Conservation (phyloP, 2,329 filamentous ascomycete genomes). For the Fusarium heterosporum region DNA sequence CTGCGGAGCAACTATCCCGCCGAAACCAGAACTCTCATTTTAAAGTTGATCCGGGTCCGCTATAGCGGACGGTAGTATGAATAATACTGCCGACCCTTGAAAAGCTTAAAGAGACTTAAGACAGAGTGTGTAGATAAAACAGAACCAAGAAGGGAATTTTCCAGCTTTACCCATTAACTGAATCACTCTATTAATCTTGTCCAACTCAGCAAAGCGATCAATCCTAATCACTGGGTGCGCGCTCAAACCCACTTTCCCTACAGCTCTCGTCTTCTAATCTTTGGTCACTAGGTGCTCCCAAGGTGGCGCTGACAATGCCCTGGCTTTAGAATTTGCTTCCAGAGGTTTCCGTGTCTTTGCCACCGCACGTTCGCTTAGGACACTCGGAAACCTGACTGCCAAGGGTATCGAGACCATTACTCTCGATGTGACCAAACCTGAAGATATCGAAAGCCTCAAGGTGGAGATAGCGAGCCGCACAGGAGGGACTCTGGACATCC, state of each 20-base stretch:
- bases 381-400: not conserved
- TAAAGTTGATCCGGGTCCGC: too few relatives aligned
- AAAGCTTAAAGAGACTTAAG: too few relatives aligned
- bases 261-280: not conserved
- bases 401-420: constrained; percentile 17
- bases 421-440: constrained; percentile 6
- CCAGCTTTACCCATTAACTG: rapidly evolving
- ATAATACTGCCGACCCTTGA: too few relatives aligned
- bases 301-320: constrained; percentile 11
- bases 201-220: not conserved
- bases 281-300: not conserved
- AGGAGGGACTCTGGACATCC: constrained; percentile 1
- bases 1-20: not conserved
- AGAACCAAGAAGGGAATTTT: too few relatives aligned
- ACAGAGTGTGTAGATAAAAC: too few relatives aligned
- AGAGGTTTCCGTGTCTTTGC: constrained; percentile 25
- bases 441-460: constrained; percentile 3
- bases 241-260: rapidly evolving
- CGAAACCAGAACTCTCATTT: too few relatives aligned
- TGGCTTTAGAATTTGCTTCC: constrained; percentile 10
- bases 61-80: too few relatives aligned
- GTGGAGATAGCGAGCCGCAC: not conserved
- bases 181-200: not conserved
- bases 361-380: constrained; percentile 7
- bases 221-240: not conserved